Base-by-base conservation (phyloP, 1,284 basidiomycete genomes). In the Fomitopsis pinicola region DNA sequence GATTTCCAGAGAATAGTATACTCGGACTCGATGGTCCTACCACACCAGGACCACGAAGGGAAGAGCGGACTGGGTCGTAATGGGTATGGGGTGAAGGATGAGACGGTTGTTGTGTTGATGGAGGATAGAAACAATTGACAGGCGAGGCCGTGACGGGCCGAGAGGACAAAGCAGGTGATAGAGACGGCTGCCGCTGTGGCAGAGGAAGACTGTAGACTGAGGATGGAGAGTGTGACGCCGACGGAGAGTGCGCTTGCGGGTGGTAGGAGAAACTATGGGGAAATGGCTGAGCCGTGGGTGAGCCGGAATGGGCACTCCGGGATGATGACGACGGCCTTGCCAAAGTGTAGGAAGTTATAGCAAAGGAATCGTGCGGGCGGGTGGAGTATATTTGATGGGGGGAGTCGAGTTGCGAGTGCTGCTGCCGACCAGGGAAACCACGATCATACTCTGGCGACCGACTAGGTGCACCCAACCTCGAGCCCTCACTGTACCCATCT, bases 261-360 rank as follows among this genome's bases (percentile, higher is more conserved):
- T 44, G 40, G 42, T 64, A 59, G 2, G 68, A 42, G n/a, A 66
- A 58, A 0, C 65, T 55, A 22, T 61, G 65, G 17, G 55, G 35
- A 38, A 62, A 60, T 33, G 64, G 60, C 35, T 63, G 53, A 17
- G 56, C 35, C 28, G 64, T 57, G 22, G 59, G 40, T 14, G 64
- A 59, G 28, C 63, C 63, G 22, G 65, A 64, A 26, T 59, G 62
- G 6, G 58, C 58, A 62, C 66, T 64, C 17, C 59, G 63, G 15
- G 67, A 66, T 33, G 68, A 66, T 33, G 68, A 66, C 3, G 60
- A 52, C 5, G 68, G 63, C 28, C 64, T 62, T 26, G 67, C 59
- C 22, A 61, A 57, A 17, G 58, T 12, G 53, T 66, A 65, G 2
- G 61, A 61, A 5, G 60, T 15, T 12, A 55, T 55, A 33, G 64